Conservation (phyloP, 352 stramenopile genomes). For the Peronosclerospora sorghi region DNA sequence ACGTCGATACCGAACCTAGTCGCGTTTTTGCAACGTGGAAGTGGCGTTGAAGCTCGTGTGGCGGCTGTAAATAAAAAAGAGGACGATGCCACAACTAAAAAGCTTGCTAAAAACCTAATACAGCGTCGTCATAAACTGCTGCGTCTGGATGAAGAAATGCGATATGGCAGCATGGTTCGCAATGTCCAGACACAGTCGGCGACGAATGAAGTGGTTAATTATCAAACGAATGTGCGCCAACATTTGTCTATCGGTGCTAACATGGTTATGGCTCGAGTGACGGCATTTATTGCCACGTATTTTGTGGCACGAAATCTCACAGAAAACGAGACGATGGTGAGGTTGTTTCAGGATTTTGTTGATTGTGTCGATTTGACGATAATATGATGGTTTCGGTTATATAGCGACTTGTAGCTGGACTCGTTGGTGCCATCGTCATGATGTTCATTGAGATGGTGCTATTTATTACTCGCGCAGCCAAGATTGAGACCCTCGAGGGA, state of each 20-base stretch:
- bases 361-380: slow-evolving; percentile 2
- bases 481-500: slow-evolving; percentile 42
- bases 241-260: slow-evolving; percentile 78
- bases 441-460: slow-evolving; percentile 85
- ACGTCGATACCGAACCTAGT: slow-evolving; percentile 14
- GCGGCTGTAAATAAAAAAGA: slow-evolving; percentile 1
- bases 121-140: slow-evolving; percentile 49
- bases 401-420: slow-evolving; percentile 51
- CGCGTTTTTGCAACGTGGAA: slow-evolving; percentile 14
- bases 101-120: slow-evolving; percentile 27
- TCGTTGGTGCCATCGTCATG: slow-evolving; percentile 70
- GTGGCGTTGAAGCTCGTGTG: slow-evolving; percentile 3
- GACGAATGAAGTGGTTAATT: slow-evolving; percentile 34
- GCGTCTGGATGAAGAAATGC: slow-evolving; percentile 72
- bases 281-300: slow-evolving; percentile 72
- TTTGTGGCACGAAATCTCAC: slow-evolving; percentile 56
- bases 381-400: background rate
- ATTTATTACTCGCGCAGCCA: slow-evolving; percentile 66
- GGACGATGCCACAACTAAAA: slow-evolving; percentile 1
- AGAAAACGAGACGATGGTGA: slow-evolving; percentile 66
- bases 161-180: slow-evolving; percentile 58
- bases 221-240: slow-evolving; percentile 57
- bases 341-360: background rate
- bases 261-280: slow-evolving; percentile 75
- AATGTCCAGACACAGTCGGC: slow-evolving; percentile 51